Base-by-base conservation (phyloP, 1,284 basidiomycete species). In the Boletus sp. region DNA sequence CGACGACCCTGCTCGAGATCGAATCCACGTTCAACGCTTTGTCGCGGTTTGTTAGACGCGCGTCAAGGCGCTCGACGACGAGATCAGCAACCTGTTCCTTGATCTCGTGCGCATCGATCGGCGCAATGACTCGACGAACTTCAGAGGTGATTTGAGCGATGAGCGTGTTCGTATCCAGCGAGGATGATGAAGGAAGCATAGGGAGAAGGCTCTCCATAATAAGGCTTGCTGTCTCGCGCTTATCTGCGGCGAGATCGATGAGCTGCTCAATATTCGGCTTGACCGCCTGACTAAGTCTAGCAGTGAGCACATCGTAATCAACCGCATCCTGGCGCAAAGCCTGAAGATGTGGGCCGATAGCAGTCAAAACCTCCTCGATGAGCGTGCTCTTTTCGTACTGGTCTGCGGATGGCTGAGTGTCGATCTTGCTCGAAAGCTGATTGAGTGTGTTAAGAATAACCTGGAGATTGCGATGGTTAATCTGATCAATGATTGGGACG, bases 221-320 rank as follows among this genome's bases (percentile, higher is more conserved):
- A 49, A 94, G 81, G 13, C 82, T 81, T 6, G 91, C 91, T 9
- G 91, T 94, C 74, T 94, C 91, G 38, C 89, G 83, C 71, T 94
- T 94, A 71, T 94, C 91, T 0, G 90, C 91, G 23, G 91, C 87
- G 53, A 94, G 82, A 71, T 94, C 91, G 64, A 94, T 93, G 63
- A 94, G 84, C 67, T 94, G 91, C 3, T 88, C 84, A 27, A 94
- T 93, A 67, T 93, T 89, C 11, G 92, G 91, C 69, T 93, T 93
- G 68, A 94, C 91, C 1, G 91, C 89, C 72, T 93, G 89, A 19
- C 88, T 83, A 19, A 94, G 83, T 65, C 86, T 84, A 38, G 77
- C 78, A 1, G 91, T 94, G 60, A 94, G 78, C 63, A 81, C 80
- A 47, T 93, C 89, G 67, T 93, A 90, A 70, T 94, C 90, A 55